A percentile compares a stretch with the other conserved stretches of the same genome.
Evolutionary conservation across 2,329 filamentous ascomycete species (phyloP).

Genomic region (Chaetomium sp.): DNA sequence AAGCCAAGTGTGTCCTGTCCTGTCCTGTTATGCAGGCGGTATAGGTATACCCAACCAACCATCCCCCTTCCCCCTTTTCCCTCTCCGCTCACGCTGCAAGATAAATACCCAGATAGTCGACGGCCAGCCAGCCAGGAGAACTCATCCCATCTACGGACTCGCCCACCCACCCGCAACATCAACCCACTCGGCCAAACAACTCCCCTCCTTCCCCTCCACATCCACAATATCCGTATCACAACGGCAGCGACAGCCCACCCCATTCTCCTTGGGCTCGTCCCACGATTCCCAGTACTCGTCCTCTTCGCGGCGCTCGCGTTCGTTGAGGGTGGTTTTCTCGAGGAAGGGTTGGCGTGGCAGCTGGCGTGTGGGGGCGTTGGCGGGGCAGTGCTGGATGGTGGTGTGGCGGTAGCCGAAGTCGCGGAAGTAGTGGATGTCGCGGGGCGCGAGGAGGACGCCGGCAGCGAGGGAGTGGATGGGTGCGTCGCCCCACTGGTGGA

Average conservation of each 20-base stretch:
- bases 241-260: conserved; percentile 90
- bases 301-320: conserved; percentile 81
- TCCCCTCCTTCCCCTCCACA: conserved; percentile 95
- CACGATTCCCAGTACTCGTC: conserved; percentile 92
- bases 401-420: conserved; percentile 98
- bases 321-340: conserved; percentile 72
- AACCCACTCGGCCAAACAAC: conserved; percentile 93
- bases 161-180: conserved; percentile 94
- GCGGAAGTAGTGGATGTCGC: conserved; percentile 96
- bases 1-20: too few species aligned
- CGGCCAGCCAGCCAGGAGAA: too few species aligned
- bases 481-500: conserved; percentile 84
- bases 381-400: conserved; percentile 96
- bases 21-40: too few species aligned
- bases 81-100: too few species aligned
- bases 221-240: conserved; percentile 98
- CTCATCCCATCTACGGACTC: conserved; percentile 28
- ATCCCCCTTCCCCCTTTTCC: not conserved
- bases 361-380: conserved; percentile 86
- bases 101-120: too few species aligned
- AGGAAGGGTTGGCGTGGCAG: conserved; percentile 73
- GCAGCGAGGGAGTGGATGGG: conserved; percentile 97
- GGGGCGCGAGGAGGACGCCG: conserved; percentile 71
- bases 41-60: not conserved
- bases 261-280: conserved; percentile 87